Conservation (phyloP, 2,329 filamentous ascomycete genomes). For the Polychaeton citri region DNA sequence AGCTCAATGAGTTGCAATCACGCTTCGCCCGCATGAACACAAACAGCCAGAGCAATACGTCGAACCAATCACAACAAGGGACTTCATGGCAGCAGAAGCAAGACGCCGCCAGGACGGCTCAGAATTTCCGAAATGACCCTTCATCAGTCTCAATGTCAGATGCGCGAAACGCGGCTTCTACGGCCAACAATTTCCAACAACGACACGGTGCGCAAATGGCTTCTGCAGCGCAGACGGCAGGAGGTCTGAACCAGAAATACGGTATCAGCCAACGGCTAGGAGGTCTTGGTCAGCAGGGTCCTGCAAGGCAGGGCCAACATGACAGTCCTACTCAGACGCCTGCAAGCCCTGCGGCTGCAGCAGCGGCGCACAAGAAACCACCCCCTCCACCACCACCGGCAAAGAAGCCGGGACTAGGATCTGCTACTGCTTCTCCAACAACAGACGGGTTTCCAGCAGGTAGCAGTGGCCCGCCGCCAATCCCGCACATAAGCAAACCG, state of each 20-base stretch:
- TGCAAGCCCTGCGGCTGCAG: conserved; percentile 16
- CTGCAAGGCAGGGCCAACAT: conserved; percentile 3
- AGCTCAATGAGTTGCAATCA: conserved; percentile 54
- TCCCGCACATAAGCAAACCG: conserved; percentile 49
- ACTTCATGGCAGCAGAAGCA: conserved; percentile 52
- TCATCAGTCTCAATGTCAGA: conserved; percentile 48
- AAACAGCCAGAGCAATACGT: conserved; percentile 12
- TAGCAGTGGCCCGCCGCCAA: conserved; percentile 20
- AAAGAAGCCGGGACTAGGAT: conserved; percentile 40
- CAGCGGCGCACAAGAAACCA: conserved; percentile 35
- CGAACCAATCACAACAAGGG: conserved; percentile 21
- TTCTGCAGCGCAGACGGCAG: conserved; percentile 38
- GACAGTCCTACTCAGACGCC: conserved; percentile 13
- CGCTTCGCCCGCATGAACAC: conserved; percentile 40
- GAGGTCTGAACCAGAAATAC: conserved; percentile 45
- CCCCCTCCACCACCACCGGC: conserved; percentile 44
- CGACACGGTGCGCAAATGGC: conserved; percentile 56
- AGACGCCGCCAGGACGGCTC: conserved; percentile 48
- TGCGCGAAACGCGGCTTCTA: conserved; percentile 43
- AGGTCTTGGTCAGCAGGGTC: conserved; percentile 6
- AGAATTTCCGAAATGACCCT: conserved; percentile 46
- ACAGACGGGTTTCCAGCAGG: conserved; percentile 2
- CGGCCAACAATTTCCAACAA: conserved; percentile 56
- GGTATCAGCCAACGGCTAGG: conserved; percentile 27
- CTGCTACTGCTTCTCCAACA: conserved; percentile 10